phyloP scores from a whole-genome alignment of 2,329 filamentous ascomycete genomes.

The Harringtonia aguacate region DNA sequence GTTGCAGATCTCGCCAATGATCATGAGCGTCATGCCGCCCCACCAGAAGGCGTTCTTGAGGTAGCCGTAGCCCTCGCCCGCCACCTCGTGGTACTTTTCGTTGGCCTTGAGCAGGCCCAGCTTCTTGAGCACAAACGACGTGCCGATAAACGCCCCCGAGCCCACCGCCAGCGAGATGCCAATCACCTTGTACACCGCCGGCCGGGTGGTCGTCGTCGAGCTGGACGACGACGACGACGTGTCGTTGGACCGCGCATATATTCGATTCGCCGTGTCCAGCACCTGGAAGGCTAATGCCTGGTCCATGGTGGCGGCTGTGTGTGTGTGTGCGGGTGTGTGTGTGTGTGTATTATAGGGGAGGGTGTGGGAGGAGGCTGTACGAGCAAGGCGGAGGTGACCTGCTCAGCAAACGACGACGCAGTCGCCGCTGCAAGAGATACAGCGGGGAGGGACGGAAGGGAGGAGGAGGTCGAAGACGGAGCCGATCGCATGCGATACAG shows the following conservation, averaged over 20 bases:
- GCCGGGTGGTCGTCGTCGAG: conserved; percentile 20
- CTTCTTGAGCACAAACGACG: conserved; percentile 95
- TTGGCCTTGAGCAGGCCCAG: conserved; percentile 84
- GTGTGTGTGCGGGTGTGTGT: too few species aligned
- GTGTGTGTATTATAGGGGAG: too few species aligned
- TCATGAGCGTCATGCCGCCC: conserved; percentile 93
- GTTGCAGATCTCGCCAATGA: conserved; percentile 91
- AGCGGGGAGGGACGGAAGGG: too few species aligned
- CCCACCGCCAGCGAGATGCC: conserved; percentile 77
- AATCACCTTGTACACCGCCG: conserved; percentile 64
- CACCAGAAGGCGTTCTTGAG: conserved; percentile 95
- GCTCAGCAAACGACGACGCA: background rate
- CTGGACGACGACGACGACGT: conserved; percentile 10
- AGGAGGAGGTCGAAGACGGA: background rate
- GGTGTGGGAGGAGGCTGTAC: background rate
- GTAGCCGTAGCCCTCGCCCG: conserved; percentile 94
- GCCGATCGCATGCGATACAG: background rate
- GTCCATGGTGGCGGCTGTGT: conserved; percentile 18
- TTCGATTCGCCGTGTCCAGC: conserved; percentile 22
- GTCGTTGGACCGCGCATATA: conserved; percentile 33
- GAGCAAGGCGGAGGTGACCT: conserved; percentile 3
- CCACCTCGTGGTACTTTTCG: conserved; percentile 90
- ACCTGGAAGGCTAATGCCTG: conserved; percentile 15
- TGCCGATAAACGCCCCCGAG: conserved; percentile 86
- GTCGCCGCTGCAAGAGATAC: conserved; percentile 1